Evolutionary conservation across 768 basidiomycete genomes (phyloP).

Genomic region (Boletus pseudo-olivaceus): DNA sequence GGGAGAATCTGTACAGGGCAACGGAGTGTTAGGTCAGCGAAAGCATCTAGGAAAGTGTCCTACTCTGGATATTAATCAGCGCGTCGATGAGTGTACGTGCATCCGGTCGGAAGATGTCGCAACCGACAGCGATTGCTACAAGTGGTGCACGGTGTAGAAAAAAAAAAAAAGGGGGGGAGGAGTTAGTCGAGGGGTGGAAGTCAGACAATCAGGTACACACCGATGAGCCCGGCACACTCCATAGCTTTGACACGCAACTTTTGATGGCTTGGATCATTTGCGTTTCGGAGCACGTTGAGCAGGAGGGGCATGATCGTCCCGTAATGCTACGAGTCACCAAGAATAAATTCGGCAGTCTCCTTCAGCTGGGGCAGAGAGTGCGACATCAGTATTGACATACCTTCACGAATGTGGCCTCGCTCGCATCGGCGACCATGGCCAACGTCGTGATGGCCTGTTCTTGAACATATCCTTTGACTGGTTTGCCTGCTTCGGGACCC

Average conservation of each 20-base stretch:
- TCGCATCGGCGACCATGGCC: constrained; percentile 87
- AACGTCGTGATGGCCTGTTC: constrained; percentile 86
- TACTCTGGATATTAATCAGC: constrained; percentile 77
- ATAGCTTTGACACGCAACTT: constrained; percentile 80
- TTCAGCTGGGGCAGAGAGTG: not conserved
- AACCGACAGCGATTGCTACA: constrained; percentile 81
- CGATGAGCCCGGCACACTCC: constrained; percentile 87
- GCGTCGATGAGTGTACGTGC: constrained; percentile 67
- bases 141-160: not conserved
- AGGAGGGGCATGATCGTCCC: constrained; percentile 76
- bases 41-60: constrained; percentile 8
- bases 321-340: constrained; percentile 52
- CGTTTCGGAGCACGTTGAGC: constrained; percentile 69
- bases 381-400: constrained; percentile 30
- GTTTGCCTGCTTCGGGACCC: constrained; percentile 37
- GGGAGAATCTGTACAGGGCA: constrained; percentile 49
- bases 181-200: not conserved
- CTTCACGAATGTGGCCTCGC: constrained; percentile 74
- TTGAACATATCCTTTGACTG: constrained; percentile 62
- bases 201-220: constrained; percentile 39
- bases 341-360: not conserved
- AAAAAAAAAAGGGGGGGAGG: not conserved
- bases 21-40: not conserved
- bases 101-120: constrained; percentile 72
- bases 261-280: constrained; percentile 61